Evolutionary conservation across 192 early-diverging fungal species (phyloP).

Genomic region (Podila horticola): DNA sequence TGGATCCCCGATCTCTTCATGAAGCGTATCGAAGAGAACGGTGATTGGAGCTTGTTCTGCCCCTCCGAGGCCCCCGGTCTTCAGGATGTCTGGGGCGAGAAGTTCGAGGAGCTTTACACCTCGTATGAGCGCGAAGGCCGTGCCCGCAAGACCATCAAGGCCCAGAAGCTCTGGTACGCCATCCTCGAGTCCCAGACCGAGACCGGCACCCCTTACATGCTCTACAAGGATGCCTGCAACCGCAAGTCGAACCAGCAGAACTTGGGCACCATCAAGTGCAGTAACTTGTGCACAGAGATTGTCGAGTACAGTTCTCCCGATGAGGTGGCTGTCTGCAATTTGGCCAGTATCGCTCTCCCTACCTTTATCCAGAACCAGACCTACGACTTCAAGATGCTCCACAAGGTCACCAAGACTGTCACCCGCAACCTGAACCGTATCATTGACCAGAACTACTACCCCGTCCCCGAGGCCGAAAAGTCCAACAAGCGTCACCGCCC

Average conservation of each 20-base stretch:
- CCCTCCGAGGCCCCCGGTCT: slow-evolving; percentile 93
- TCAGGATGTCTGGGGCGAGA: slow-evolving; percentile 92
- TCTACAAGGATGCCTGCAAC: slow-evolving; percentile 99
- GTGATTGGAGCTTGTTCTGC: slow-evolving; percentile 95
- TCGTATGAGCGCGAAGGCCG: slow-evolving; percentile 87
- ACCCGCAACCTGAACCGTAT: slow-evolving; percentile 96
- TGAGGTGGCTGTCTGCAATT: slow-evolving; percentile 97
- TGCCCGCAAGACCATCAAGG: slow-evolving; percentile 92
- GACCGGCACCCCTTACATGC: slow-evolving; percentile 98
- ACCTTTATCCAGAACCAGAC: slow-evolving; percentile 75
- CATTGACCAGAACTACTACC: slow-evolving; percentile 98
- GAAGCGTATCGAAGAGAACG: slow-evolving; percentile 94
- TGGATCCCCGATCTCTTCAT: slow-evolving; percentile 99
- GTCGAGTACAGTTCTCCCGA: slow-evolving; percentile 96
- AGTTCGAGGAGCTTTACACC: slow-evolving; percentile 88
- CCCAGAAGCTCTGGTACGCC: slow-evolving; percentile 97
- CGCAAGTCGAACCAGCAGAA: slow-evolving; percentile 99
- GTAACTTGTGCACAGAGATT: slow-evolving; percentile 98
- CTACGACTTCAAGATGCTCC: slow-evolving; percentile 90
- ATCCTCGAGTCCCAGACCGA: slow-evolving; percentile 97
- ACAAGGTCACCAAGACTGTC: slow-evolving; percentile 87
- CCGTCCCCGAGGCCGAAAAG: slow-evolving; percentile 84
- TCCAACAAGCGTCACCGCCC: slow-evolving; percentile 97
- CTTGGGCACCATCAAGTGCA: slow-evolving; percentile 98
- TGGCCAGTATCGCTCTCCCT: slow-evolving; percentile 94